phyloP scores from a whole-genome alignment of 768 basidiomycete species.

The Cantharellus anzutake region DNA sequence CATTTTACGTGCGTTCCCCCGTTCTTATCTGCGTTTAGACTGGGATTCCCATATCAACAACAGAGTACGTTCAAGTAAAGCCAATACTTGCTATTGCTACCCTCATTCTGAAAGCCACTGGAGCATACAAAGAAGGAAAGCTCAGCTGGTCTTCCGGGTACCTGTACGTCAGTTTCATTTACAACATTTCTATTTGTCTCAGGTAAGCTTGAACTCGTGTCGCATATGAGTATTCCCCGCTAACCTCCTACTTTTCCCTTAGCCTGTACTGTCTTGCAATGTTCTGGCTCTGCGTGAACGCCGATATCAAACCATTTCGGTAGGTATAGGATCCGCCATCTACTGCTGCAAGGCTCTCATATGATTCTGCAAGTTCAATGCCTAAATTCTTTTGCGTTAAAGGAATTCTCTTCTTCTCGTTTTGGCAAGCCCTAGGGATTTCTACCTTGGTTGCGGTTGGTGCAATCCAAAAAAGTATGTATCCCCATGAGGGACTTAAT shows the following conservation, averaged over 20 bases:
- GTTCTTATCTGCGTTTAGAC: constrained; percentile 1
- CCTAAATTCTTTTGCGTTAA: constrained; percentile 99
- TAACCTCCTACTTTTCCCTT: constrained; percentile 21
- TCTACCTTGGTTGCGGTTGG: constrained; percentile 76
- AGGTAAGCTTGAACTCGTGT: constrained; percentile 15
- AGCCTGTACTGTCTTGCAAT: constrained; percentile 82
- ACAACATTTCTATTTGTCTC: constrained; percentile 21
- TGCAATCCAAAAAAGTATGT: constrained; percentile 37
- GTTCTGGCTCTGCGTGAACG: constrained; percentile 87
- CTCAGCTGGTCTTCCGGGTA: constrained; percentile 77
- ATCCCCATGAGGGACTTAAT: neutral
- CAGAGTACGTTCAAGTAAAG: constrained; percentile 96
- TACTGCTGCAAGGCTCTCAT: constrained; percentile 2
- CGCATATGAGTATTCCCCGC: constrained; percentile 47
- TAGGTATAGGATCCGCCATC: constrained; percentile 17
- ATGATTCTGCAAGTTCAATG: constrained; percentile 38
- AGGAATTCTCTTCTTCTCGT: constrained; percentile 93
- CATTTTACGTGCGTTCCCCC: constrained; percentile 53
- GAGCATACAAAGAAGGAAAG: constrained; percentile 79
- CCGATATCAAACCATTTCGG: constrained; percentile 82
- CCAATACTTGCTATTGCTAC: constrained; percentile 74
- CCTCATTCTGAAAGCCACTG: constrained; percentile 65
- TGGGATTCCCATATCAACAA: neutral
- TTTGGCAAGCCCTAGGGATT: constrained; percentile 85
- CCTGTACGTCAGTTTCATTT: constrained; percentile 68